Conservation (phyloP, 306 rosid species). For the Erythrophleum fordii region DNA sequence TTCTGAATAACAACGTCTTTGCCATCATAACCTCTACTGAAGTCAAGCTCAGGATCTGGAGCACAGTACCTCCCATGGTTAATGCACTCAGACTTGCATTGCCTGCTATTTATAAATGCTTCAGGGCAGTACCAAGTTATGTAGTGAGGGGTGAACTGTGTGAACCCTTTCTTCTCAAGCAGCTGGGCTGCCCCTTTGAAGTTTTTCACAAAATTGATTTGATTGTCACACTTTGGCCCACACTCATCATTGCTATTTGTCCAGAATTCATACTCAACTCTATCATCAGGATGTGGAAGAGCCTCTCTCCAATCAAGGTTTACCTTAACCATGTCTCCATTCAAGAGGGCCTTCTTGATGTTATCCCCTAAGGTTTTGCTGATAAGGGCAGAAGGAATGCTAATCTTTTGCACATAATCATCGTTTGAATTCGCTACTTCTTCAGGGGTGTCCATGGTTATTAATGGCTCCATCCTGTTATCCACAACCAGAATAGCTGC, state of each 20-base stretch:
- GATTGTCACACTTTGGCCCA: slow-evolving; percentile 85
- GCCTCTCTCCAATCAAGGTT: slow-evolving; percentile 98
- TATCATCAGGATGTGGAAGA: slow-evolving; percentile 97
- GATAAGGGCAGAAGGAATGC: slow-evolving; percentile 87
- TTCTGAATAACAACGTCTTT: slow-evolving; percentile 93
- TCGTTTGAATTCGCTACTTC: slow-evolving; percentile 65
- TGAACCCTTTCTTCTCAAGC: slow-evolving; percentile 83
- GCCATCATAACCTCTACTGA: slow-evolving; percentile 89
- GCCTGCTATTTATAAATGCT: slow-evolving; percentile 75
- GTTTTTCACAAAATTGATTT: slow-evolving; percentile 72
- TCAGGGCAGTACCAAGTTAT: slow-evolving; percentile 97
- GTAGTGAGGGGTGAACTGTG: slow-evolving; percentile 89
- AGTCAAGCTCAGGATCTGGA: slow-evolving; percentile 98
- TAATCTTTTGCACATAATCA: slow-evolving; percentile 75
- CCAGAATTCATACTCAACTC: slow-evolving; percentile 97
- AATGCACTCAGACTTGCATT: slow-evolving; percentile 91
- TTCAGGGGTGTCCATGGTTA: slow-evolving; percentile 98
- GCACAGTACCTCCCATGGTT: slow-evolving; percentile 94
- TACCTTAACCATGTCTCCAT: slow-evolving; percentile 69
- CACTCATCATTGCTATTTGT: slow-evolving; percentile 96
- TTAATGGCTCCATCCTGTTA: slow-evolving; percentile 67
- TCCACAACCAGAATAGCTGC: slow-evolving; percentile 97
- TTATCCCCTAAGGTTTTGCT: slow-evolving; percentile 79
- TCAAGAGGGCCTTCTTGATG: slow-evolving; percentile 70
- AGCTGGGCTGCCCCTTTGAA: slow-evolving; percentile 94